phyloP scores from a whole-genome alignment of 192 early-diverging fungal genomes.

The Gigaspora rosea region DNA sequence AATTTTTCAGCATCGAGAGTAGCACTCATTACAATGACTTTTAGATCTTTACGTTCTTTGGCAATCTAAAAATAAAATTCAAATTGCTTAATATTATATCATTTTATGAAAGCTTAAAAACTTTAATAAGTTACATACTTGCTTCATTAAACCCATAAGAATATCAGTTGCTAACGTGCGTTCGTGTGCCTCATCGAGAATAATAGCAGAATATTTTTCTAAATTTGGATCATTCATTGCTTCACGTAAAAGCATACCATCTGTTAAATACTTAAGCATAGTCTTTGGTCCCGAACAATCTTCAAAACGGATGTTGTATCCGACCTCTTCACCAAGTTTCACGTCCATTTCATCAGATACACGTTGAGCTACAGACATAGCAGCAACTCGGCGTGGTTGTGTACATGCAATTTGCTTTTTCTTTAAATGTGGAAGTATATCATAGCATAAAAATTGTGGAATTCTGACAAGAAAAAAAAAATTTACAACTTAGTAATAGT shows the following conservation, averaged over 20 bases:
- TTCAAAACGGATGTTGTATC: slow-evolving; percentile 99
- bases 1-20: slow-evolving; percentile 99
- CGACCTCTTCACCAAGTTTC: slow-evolving; percentile 91
- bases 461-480: slow-evolving; percentile 59
- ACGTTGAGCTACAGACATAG: slow-evolving; percentile 99
- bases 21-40: slow-evolving; percentile 96
- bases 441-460: slow-evolving; percentile 92
- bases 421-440: slow-evolving; percentile 87
- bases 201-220: slow-evolving; percentile 88
- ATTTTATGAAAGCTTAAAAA: background rate
- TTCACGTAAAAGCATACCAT: slow-evolving; percentile 98
- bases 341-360: slow-evolving; percentile 98
- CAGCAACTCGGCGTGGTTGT: slow-evolving; percentile 97
- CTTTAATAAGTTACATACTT: slow-evolving; percentile 46
- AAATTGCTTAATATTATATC: slow-evolving; percentile 29
- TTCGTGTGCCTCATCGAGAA: slow-evolving; percentile 99
- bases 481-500: background rate
- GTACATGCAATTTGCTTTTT: slow-evolving; percentile 97
- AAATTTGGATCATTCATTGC: slow-evolving; percentile 94
- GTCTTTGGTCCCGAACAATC: slow-evolving; percentile 86
- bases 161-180: slow-evolving; percentile 96
- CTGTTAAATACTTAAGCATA: slow-evolving; percentile 87
- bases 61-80: slow-evolving; percentile 52
- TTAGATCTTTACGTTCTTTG: slow-evolving; percentile 75
- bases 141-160: slow-evolving; percentile 97